Conservation (phyloP, 345 rosid species). For the Iberis pinnata region DNA sequence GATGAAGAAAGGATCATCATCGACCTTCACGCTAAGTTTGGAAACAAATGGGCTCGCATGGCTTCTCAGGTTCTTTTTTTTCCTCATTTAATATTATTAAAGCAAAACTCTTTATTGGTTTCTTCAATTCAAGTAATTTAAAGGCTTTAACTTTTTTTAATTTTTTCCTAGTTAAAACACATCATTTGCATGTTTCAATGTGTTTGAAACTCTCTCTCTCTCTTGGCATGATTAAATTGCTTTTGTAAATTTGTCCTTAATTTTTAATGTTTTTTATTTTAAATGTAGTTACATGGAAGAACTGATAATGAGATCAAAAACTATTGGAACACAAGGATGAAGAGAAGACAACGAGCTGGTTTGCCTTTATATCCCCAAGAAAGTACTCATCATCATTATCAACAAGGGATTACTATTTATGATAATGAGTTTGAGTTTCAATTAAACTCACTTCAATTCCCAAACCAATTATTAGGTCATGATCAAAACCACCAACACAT, state of each 20-base stretch:
- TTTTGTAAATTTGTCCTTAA: not conserved
- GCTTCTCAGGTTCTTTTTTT: slow-evolving; percentile 59
- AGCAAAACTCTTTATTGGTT: not conserved
- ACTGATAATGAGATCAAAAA: slow-evolving; percentile 91
- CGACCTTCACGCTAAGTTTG: slow-evolving; percentile 67
- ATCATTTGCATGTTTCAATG: slow-evolving; percentile 14
- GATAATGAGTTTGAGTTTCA: slow-evolving; percentile 30
- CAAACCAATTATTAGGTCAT: no score
- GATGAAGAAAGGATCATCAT: slow-evolving; percentile 70
- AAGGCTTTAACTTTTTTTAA: not conserved
- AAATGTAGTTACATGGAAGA: slow-evolving; percentile 64
- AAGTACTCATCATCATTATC: not conserved
- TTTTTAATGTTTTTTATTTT: not conserved
- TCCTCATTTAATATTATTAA: not conserved
- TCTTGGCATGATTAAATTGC: slow-evolving; percentile 13
- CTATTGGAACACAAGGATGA: slow-evolving; percentile 80
- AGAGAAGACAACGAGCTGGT: slow-evolving; percentile 67
- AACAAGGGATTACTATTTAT: not conserved
- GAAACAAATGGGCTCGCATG: slow-evolving; percentile 97
- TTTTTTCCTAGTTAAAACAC: slow-evolving; percentile 12
- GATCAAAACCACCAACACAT: slow-evolving; percentile 13
- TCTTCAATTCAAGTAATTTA: slow-evolving; percentile 8
- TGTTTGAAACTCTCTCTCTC: slow-evolving; percentile 12
- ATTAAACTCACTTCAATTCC: slow-evolving; percentile 24
- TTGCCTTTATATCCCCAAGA: slow-evolving; percentile 68